A percentile compares a stretch with the other conserved stretches of the same genome.
phyloP scores from a whole-genome alignment of 1,284 basidiomycete species.

The Boletellus dicymbophilus region DNA sequence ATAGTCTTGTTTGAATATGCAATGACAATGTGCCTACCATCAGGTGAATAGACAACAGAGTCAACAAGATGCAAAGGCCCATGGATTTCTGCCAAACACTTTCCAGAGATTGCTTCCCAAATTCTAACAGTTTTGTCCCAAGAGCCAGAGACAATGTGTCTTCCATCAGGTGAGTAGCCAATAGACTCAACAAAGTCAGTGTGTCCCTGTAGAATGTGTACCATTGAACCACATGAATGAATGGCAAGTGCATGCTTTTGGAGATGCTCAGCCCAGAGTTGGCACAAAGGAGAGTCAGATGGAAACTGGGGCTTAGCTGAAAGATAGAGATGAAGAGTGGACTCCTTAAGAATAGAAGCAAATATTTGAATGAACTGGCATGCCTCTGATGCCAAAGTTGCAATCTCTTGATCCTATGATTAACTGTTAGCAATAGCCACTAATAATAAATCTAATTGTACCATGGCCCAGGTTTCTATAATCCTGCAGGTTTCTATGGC shows the following conservation, averaged over 20 bases:
- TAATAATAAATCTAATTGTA: not conserved
- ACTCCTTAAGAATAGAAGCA: not conserved
- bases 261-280: not conserved
- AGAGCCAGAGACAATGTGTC: too few species aligned
- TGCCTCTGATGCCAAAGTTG: not conserved
- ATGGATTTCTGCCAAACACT: too few species aligned
- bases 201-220: not conserved
- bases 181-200: not conserved
- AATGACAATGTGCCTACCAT: too few species aligned
- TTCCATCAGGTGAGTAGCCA: too few species aligned
- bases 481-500: not conserved
- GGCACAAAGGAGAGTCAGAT: not conserved
- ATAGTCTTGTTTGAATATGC: too few species aligned
- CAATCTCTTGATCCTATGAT: not conserved
- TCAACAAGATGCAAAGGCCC: too few species aligned
- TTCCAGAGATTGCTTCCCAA: too few species aligned
- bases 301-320: not conserved
- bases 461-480: not conserved
- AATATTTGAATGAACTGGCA: not conserved
- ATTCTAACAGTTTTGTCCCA: too few species aligned
- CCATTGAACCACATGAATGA: not conserved
- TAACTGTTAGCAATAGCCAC: not conserved
- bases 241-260: not conserved
- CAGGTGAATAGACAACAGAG: too few species aligned
- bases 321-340: too few species aligned